phyloP scores from a whole-genome alignment of 257 asterid genomes.

The Lycium ferocissimum region DNA sequence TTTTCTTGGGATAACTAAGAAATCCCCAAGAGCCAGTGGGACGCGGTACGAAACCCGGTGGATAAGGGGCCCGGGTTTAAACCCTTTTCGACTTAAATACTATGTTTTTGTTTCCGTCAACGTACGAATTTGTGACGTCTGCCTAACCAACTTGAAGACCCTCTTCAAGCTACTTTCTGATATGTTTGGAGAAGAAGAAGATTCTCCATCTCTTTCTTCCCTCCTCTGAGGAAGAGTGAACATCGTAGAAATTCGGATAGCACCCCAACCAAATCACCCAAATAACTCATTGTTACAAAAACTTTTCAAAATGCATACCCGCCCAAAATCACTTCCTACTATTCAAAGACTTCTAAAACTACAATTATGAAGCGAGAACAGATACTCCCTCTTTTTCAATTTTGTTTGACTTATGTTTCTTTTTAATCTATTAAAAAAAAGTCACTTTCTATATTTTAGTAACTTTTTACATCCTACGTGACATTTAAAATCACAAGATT shows the following conservation, averaged over 20 bases:
- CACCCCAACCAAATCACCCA: not conserved
- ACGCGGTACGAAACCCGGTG: not conserved
- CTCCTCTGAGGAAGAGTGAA: not conserved
- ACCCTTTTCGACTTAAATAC: not conserved
- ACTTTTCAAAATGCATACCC: not conserved
- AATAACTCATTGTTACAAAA: not conserved
- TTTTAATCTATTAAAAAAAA: too few species aligned
- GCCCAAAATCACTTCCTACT: not conserved
- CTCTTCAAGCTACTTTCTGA: not conserved
- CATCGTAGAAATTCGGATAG: conserved; percentile 1
- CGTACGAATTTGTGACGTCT: too few species aligned
- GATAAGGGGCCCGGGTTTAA: not conserved
- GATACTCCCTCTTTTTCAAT: not conserved
- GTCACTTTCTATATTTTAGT: too few species aligned
- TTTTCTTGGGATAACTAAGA: not conserved
- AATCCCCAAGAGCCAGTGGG: not conserved
- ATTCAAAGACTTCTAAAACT: not conserved
- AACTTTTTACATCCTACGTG: too few species aligned
- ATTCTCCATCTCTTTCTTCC: not conserved
- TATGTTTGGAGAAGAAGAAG: not conserved
- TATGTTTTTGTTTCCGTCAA: not conserved
- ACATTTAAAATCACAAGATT: too few species aligned
- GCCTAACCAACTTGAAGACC: too few species aligned
- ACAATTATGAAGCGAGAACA: not conserved
- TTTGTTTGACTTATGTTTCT: too few species aligned